Conservation (phyloP, 495 filamentous ascomycete species). For the Tetracladium setigerum region DNA sequence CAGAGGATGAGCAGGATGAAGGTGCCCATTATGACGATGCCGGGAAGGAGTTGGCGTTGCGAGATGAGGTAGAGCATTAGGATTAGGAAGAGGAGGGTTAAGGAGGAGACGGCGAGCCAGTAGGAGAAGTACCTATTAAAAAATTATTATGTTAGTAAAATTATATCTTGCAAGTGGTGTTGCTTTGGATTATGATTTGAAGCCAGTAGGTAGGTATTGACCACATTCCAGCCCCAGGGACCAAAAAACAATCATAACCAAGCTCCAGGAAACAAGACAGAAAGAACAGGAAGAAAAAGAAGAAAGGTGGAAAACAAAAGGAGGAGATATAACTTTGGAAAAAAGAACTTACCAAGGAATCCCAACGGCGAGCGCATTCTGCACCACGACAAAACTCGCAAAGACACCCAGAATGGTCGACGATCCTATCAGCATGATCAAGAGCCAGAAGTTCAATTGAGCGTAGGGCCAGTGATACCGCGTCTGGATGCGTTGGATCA, state of each 20-base stretch:
- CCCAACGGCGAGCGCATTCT: slow-evolving; percentile 58
- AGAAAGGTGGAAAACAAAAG: neutral
- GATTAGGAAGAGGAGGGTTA: slow-evolving; percentile 68
- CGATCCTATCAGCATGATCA: slow-evolving; percentile 75
- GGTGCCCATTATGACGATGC: slow-evolving; percentile 80
- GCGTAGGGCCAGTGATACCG: slow-evolving; percentile 88
- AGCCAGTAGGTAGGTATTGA: neutral
- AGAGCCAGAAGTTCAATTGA: slow-evolving; percentile 87
- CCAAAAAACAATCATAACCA: too few species aligned
- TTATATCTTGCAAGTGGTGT: too few species aligned
- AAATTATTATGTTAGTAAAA: neutral
- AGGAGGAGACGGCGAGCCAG: slow-evolving; percentile 64
- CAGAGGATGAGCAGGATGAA: slow-evolving; percentile 94
- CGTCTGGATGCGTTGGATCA: slow-evolving; percentile 11
- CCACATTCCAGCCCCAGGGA: too few species aligned
- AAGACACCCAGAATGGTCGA: slow-evolving; percentile 82
- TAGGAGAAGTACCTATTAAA: slow-evolving; percentile 84
- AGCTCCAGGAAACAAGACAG: neutral
- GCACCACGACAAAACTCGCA: slow-evolving; percentile 73
- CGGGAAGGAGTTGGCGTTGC: slow-evolving; percentile 75
- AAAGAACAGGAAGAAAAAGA: too few species aligned
- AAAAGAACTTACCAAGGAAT: slow-evolving; percentile 68
- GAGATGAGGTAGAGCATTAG: slow-evolving; percentile 64
- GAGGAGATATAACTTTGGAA: neutral
- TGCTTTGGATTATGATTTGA: neutral